Percentiles rank a stretch among this genome's conserved stretches.
phyloP scores from a whole-genome alignment of 768 basidiomycete genomes.

The Pisolithus marmoratus region DNA sequence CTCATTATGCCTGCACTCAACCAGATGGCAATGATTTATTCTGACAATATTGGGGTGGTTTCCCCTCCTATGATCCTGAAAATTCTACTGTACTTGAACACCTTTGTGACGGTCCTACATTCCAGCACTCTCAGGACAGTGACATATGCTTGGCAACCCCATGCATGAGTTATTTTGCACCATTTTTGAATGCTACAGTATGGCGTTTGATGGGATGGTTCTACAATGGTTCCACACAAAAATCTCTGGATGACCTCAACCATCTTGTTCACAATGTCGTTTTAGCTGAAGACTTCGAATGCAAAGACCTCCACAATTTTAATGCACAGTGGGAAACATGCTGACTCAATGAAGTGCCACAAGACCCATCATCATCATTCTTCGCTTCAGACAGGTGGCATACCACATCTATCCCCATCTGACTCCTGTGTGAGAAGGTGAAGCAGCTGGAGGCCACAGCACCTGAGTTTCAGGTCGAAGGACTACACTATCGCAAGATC shows the following conservation, averaged over 20 bases:
- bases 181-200: not conserved
- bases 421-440: constrained; percentile 1
- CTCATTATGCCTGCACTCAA: not conserved
- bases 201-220: constrained; percentile 20
- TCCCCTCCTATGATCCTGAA: not conserved
- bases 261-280: constrained; percentile 6
- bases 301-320: constrained; percentile 4
- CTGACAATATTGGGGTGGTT: not conserved
- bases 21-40: not conserved
- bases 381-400: not conserved
- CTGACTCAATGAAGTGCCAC: not conserved
- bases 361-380: not conserved
- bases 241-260: constrained; percentile 4
- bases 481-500: constrained; percentile 21
- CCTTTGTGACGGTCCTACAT: not conserved
- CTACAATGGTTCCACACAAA: constrained; percentile 11
- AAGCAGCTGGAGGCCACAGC: not conserved
- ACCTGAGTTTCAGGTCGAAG: constrained; percentile 17
- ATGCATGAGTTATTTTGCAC: not conserved
- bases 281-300: constrained; percentile 6
- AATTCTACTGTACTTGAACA: not conserved
- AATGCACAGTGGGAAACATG: not conserved
- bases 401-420: constrained; percentile 5
- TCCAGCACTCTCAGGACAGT: not conserved
- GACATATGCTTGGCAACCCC: too few relatives aligned